phyloP scores from a whole-genome alignment of 2,329 filamentous ascomycete genomes.

The Septoria linicola region DNA sequence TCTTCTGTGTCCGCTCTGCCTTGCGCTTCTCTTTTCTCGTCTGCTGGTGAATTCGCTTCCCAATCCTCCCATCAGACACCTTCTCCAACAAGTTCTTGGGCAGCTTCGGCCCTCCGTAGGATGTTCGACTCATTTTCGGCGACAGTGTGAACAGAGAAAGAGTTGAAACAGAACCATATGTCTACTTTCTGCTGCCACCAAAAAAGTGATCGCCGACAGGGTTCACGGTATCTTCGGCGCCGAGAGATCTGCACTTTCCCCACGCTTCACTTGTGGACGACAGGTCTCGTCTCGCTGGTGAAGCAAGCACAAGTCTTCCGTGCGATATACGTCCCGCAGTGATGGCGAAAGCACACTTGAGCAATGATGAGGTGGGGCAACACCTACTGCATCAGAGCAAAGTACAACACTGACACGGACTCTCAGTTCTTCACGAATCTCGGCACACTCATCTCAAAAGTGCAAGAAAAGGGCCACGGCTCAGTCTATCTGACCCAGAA shows the following conservation, averaged over 20 bases:
- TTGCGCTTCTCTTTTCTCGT: conserved; percentile 55
- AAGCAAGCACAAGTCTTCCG: conserved; percentile 10
- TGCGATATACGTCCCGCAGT: conserved; percentile 16
- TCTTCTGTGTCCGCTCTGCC: conserved; percentile 61
- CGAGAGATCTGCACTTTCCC: background rate
- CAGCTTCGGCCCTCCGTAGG: conserved; percentile 43
- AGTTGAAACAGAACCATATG: no score
- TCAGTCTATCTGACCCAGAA: conserved; percentile 76
- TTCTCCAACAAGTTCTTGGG: conserved; percentile 48
- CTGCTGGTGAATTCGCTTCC: conserved; percentile 24
- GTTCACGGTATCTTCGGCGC: background rate
- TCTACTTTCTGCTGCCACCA: background rate
- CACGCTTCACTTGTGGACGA: conserved; percentile 12
- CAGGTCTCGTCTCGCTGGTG: background rate
- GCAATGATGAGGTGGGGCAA: conserved; percentile 58
- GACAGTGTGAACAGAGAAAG: background rate
- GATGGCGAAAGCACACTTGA: conserved; percentile 54
- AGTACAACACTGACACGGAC: background rate
- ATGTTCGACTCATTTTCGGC: conserved; percentile 30
- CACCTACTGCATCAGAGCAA: background rate
- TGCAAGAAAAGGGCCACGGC: conserved; percentile 69
- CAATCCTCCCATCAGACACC: conserved; percentile 34
- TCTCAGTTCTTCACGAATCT: conserved; percentile 73
- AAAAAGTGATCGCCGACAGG: background rate
- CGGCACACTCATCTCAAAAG: conserved; percentile 64